A percentile compares a stretch with the other conserved stretches of the same genome.
phyloP scores from a whole-genome alignment of 225 moss, liverwort and hornwort species.

The Pseudisothecium myosuroides region DNA sequence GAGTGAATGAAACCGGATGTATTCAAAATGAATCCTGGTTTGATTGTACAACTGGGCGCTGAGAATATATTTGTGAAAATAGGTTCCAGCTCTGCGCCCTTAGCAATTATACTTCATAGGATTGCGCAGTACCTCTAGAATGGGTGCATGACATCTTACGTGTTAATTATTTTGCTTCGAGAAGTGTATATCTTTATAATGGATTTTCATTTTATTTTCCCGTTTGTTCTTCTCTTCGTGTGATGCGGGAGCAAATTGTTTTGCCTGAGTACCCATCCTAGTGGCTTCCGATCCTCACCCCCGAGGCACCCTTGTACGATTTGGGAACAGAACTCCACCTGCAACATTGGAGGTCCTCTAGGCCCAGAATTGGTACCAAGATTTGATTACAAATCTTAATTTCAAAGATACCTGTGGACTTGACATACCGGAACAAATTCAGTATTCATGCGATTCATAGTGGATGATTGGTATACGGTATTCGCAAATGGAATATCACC shows the following conservation, averaged over 20 bases:
- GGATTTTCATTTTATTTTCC: background rate
- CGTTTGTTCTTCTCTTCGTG: background rate
- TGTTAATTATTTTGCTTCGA: background rate
- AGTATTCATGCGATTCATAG: background rate
- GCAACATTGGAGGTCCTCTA: background rate
- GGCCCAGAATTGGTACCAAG: background rate
- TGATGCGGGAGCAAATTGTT: background rate
- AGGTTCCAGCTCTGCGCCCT: constrained; percentile 10
- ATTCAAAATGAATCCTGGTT: constrained; percentile 7
- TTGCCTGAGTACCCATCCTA: background rate
- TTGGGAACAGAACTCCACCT: background rate
- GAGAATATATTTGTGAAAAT: constrained; percentile 25
- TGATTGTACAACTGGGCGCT: constrained; percentile 8
- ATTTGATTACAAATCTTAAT: background rate
- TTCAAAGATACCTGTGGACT: background rate
- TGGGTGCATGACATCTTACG: background rate
- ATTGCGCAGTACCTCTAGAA: background rate
- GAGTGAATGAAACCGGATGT: background rate
- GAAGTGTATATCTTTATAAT: background rate
- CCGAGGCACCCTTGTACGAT: background rate
- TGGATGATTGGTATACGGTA: background rate
- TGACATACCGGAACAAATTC: background rate
- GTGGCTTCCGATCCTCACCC: background rate
- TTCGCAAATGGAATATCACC: background rate
- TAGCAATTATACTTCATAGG: background rate